A percentile compares a stretch with the other conserved stretches of the same genome.
These are phyloP conservation scores for Protomyces pachydermus DNA, from an alignment of 1,139 yeast species.

Conservation along the genomic window DNA sequence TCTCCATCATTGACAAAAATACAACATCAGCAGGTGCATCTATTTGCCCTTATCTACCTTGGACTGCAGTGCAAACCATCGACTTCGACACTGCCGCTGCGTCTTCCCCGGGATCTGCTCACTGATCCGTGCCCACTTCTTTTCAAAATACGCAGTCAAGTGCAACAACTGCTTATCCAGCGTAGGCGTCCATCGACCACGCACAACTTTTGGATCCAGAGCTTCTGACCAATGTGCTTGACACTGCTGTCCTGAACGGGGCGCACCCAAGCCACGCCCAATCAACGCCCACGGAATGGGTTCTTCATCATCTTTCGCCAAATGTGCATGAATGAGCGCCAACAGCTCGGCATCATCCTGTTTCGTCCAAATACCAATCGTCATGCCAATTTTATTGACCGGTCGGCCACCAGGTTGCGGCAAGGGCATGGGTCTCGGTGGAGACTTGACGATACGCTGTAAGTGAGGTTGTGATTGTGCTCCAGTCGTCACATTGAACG, in stretches of 20 bases:
- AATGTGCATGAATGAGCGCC: neutral
- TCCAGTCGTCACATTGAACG: too few relatives aligned
- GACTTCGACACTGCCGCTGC: constrained; percentile 18
- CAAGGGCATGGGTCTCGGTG: neutral
- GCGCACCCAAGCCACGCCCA: neutral
- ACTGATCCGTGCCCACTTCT: constrained; percentile 58
- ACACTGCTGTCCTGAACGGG: constrained; percentile 87
- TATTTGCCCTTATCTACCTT: neutral
- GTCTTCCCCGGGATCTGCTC: constrained; percentile 2
- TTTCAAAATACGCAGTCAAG: constrained; percentile 66
- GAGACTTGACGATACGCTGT: neutral
- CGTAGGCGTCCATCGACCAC: constrained; percentile 72
- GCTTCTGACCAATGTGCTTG: constrained; percentile 87
- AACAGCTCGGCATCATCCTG: neutral
- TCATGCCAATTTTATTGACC: neutral
- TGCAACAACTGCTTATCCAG: constrained; percentile 68
- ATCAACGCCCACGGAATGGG: neutral
- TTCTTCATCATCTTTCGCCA: neutral
- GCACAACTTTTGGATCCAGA: constrained; percentile 72
- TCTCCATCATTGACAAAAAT: too few relatives aligned
- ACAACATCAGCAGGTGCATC: too few relatives aligned
- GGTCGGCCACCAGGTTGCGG: neutral
- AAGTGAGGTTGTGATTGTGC: neutral
- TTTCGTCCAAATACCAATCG: neutral
- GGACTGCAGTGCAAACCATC: constrained; percentile 7